These are phyloP conservation scores for Boletellus sp. DNA, from an alignment of 1,284 basidiomycete species.

Conservation along the genomic window DNA sequence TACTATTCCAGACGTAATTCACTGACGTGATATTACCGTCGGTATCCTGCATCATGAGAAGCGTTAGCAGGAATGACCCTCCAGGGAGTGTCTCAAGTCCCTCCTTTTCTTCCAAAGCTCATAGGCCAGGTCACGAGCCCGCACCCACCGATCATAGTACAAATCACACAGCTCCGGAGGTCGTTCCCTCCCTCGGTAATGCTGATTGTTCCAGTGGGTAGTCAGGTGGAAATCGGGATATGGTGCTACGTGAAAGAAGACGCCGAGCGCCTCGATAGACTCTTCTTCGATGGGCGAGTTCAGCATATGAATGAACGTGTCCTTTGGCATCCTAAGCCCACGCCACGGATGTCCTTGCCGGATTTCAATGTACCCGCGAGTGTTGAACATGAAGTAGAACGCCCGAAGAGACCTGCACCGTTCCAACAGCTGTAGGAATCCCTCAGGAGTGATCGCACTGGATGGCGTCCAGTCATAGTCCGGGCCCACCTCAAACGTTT, in stretches of 20 bases:
- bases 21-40: no score
- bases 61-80: neutral
- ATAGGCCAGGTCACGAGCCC: neutral
- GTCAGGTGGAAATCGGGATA: constrained; percentile 2
- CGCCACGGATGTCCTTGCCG: constrained; percentile 13
- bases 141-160: constrained; percentile 8
- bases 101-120: constrained; percentile 4
- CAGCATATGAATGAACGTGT: neutral
- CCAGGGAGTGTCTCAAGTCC: constrained; percentile 7
- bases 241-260: constrained; percentile 15
- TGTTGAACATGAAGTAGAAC: constrained; percentile 9
- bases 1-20: no score
- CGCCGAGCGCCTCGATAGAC: constrained; percentile 14
- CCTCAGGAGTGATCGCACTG: constrained; percentile 12
- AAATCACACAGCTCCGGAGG: neutral
- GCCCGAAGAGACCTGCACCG: constrained; percentile 11
- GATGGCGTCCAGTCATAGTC: constrained; percentile 1
- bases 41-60: no score
- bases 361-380: constrained; percentile 11
- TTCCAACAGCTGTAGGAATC: constrained; percentile 16
- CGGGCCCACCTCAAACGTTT: neutral
- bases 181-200: neutral
- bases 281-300: constrained; percentile 10
- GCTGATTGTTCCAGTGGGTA: neutral
- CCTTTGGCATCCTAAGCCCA: constrained; percentile 2